Percentiles rank a stretch among this genome's conserved stretches.
phyloP scores from a whole-genome alignment of 2,329 filamentous ascomycete species.

The Bimuria novae-zelandiae region DNA sequence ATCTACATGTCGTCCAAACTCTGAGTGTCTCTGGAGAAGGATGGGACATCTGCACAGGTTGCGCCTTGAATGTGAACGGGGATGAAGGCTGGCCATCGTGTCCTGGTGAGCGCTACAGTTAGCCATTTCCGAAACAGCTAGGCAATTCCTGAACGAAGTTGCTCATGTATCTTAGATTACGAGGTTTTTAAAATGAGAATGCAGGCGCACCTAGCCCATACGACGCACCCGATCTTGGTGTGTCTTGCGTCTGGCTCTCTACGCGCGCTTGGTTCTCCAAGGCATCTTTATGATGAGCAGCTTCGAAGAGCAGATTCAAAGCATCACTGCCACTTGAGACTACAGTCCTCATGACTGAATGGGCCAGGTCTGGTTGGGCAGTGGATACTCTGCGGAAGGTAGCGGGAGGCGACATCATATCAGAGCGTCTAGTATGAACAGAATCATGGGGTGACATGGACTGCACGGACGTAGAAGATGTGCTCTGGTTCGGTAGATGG shows the following conservation, averaged over 20 bases:
- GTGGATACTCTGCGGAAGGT: conserved; percentile 39
- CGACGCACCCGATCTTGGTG: conserved; percentile 35
- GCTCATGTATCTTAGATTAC: not conserved
- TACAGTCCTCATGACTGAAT: conserved; percentile 54
- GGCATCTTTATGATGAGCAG: conserved; percentile 48
- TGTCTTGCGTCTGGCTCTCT: conserved; percentile 47
- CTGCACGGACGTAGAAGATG: conserved; percentile 30
- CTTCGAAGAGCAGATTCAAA: conserved; percentile 58
- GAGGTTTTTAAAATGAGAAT: not conserved
- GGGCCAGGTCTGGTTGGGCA: conserved; percentile 41
- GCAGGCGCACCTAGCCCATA: conserved; percentile 7
- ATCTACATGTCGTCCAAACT: conserved; percentile 56
- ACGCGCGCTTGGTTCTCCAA: conserved; percentile 39
- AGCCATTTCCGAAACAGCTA: not conserved
- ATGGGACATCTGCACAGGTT: conserved; percentile 46
- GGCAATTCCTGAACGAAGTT: not conserved
- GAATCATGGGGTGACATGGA: conserved; percentile 31
- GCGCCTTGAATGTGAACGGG: conserved; percentile 40
- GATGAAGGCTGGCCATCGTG: conserved; percentile 27
- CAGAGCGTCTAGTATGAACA: conserved; percentile 33
- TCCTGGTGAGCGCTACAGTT: conserved; percentile 3
- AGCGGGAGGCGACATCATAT: conserved; percentile 35
- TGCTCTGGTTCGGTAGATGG: conserved; percentile 20
- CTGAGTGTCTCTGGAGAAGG: conserved; percentile 48
- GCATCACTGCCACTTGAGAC: conserved; percentile 61